Base-by-base conservation (phyloP, 1,284 basidiomycete species). In the Cutaneotrichosporon sp. region DNA sequence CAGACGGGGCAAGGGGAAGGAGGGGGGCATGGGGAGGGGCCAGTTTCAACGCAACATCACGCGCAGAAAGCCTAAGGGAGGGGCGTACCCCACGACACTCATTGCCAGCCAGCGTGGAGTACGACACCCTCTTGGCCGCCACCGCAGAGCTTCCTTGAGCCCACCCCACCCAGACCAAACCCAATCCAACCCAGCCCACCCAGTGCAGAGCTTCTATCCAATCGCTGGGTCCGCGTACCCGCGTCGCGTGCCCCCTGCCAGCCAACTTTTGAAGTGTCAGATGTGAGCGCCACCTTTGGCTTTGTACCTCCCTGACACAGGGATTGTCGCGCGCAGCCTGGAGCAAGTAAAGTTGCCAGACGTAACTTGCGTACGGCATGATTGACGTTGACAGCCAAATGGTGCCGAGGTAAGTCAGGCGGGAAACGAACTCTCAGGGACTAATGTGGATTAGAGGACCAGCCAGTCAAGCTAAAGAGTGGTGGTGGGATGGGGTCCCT, bases 341-440 rank as follows among this genome's bases (percentile, higher is more conserved):
- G 42, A 43, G 4, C n/a, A 46, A 51, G 50, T 53, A 53, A 24
- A 53, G 51, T 53, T 53, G 33, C n/a, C 18, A 31, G 7, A 53
- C 51, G 51, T 53, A 53, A 53, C 51, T 10, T 13, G 2, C n/a
- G 27, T 53, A 53, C 51, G 51, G 33, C 51, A 53, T 53, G 51
- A 53, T 53, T 53, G 51, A 53, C 24, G 46, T 27, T 49, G 25
- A 49, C 14, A 13, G 24, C 13, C 11, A 49, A 49, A 49, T 49
- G 24, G 24, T 49, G 46, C 46, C 46, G 46, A 49, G 46, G 46
- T 49, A 49, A 49, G 25, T 16, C 46, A 25, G 13, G 46, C 46
- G 46, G 46, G 46, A n/a, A 49, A 49, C 18, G 24, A 49, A 6
- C 13, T 13, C 25, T 49, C 46, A 49, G 46, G 46, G 43, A 45